phyloP scores from a whole-genome alignment of 768 basidiomycete species.

The Tylopilus plumbeoviolaceoides region DNA sequence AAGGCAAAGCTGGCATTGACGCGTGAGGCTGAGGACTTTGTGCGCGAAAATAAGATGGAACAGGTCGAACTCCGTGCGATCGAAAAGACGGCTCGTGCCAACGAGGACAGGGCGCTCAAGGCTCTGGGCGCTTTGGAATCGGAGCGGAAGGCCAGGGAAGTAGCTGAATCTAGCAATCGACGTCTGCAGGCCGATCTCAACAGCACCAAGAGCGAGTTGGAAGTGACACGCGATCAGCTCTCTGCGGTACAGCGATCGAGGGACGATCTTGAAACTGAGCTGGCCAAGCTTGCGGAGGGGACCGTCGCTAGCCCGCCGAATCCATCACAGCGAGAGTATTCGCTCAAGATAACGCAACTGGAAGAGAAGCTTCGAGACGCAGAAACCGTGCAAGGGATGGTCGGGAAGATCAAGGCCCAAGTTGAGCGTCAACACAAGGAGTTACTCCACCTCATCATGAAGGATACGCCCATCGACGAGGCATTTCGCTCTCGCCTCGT shows the following conservation, averaged over 20 bases:
- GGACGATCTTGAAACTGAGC: slow-evolving; percentile 60
- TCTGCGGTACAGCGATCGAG: slow-evolving; percentile 55
- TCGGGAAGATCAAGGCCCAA: slow-evolving; percentile 53
- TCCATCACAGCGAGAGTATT: slow-evolving; percentile 63
- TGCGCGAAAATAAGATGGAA: slow-evolving; percentile 68
- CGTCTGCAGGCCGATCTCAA: slow-evolving; percentile 62
- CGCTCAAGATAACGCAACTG: slow-evolving; percentile 55
- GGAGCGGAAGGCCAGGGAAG: slow-evolving; percentile 62
- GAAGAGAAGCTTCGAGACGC: slow-evolving; percentile 59
- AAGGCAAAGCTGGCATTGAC: slow-evolving; percentile 71
- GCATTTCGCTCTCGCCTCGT: slow-evolving; percentile 59
- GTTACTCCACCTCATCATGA: slow-evolving; percentile 60
- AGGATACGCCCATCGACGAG: slow-evolving; percentile 52
- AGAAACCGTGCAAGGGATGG: slow-evolving; percentile 45
- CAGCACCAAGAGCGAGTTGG: slow-evolving; percentile 49
- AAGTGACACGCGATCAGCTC: slow-evolving; percentile 53
- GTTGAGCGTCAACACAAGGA: slow-evolving; percentile 70
- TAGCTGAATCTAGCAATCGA: slow-evolving; percentile 57
- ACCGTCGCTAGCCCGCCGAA: slow-evolving; percentile 49
- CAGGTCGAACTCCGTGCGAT: slow-evolving; percentile 60
- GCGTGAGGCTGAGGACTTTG: slow-evolving; percentile 79
- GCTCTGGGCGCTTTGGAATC: slow-evolving; percentile 60
- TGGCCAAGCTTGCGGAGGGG: slow-evolving; percentile 63
- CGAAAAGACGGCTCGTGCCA: slow-evolving; percentile 60
- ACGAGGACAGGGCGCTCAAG: slow-evolving; percentile 57